These are phyloP conservation scores for Cenococcum geophilum DNA, from an alignment of 495 filamentous ascomycete genomes.

Conservation along the genomic window DNA sequence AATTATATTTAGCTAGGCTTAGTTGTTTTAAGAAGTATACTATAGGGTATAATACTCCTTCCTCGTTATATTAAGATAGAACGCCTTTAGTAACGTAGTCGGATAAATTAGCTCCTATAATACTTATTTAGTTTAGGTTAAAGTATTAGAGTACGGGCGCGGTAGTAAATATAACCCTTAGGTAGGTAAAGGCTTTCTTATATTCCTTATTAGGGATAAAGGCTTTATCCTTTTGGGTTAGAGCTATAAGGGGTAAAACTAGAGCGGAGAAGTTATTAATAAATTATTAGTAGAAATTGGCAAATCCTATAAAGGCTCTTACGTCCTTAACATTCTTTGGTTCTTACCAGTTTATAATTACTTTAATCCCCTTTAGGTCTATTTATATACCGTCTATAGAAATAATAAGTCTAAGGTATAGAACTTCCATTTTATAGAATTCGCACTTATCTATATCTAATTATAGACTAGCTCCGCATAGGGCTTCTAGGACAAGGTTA, in stretches of 20 bases:
- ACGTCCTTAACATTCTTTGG: slow-evolving; percentile 22
- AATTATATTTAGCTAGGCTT: slow-evolving; percentile 29
- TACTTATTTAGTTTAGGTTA: not conserved
- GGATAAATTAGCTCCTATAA: not conserved
- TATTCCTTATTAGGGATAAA: too few relatives aligned
- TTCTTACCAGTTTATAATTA: slow-evolving; percentile 11
- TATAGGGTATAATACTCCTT: slow-evolving; percentile 43
- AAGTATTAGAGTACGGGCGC: slow-evolving; percentile 10
- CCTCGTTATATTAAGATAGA: not conserved
- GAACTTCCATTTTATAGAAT: slow-evolving; percentile 33
- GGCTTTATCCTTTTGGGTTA: slow-evolving; percentile 18
- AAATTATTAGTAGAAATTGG: slow-evolving; percentile 29
- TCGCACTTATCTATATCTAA: slow-evolving; percentile 32
- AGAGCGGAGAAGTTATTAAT: slow-evolving; percentile 22
- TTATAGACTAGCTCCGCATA: not conserved
- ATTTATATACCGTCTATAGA: slow-evolving; percentile 32
- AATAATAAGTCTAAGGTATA: slow-evolving; percentile 36
- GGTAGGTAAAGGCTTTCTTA: too few relatives aligned
- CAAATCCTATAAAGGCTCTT: slow-evolving; percentile 26
- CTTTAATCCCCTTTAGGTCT: slow-evolving; percentile 30
- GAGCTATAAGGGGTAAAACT: slow-evolving; percentile 4
- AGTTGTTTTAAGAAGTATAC: slow-evolving; percentile 34
- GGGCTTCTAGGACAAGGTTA: not conserved
- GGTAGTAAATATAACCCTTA: not conserved
- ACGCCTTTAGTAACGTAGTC: not conserved